These are phyloP conservation scores for Diphasiastrum complanatum DNA, from an alignment of 83 land plant genomes.

Conservation along the genomic window DNA sequence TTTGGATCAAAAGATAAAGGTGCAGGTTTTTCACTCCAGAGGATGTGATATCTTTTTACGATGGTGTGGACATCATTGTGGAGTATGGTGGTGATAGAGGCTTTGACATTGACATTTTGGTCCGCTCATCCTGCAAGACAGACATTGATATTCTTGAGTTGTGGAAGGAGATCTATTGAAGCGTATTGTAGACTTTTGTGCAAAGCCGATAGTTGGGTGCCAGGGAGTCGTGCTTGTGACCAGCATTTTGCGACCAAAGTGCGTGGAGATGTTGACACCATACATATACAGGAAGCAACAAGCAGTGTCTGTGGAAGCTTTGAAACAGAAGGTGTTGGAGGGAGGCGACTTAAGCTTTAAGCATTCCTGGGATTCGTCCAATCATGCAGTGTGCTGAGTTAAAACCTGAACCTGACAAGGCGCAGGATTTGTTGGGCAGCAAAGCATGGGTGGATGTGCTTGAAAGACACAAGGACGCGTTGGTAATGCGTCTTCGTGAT, in stretches of 20 bases:
- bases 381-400: conserved; percentile 27
- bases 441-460: conserved; percentile 72
- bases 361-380: conserved; percentile 48
- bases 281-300: conserved; percentile 47
- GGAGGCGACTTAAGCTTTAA: conserved; percentile 55
- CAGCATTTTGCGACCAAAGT: conserved; percentile 51
- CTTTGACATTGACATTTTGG: conserved; percentile 56
- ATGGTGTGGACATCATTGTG: conserved; percentile 52
- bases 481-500: conserved; percentile 40
- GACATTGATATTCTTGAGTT: conserved; percentile 41
- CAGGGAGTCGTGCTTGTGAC: conserved; percentile 44
- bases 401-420: conserved; percentile 59
- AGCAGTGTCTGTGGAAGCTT: conserved; percentile 31
- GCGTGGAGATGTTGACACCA: conserved; percentile 44
- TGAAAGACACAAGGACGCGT: conserved; percentile 48
- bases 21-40: conserved; percentile 57
- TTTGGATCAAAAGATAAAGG: no score
- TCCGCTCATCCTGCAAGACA: conserved; percentile 58
- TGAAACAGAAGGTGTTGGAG: conserved; percentile 51
- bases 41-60: conserved; percentile 54
- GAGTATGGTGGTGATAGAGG: conserved; percentile 54
- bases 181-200: conserved; percentile 40
- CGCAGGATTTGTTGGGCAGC: conserved; percentile 56
- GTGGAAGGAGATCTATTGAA: conserved; percentile 51
- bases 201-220: conserved; percentile 28